Evolutionary conservation across 768 basidiomycete species (phyloP), one percentile per base, ranked within the genome.

Genomic region (Brasilioporus rufonigricans): DNA sequence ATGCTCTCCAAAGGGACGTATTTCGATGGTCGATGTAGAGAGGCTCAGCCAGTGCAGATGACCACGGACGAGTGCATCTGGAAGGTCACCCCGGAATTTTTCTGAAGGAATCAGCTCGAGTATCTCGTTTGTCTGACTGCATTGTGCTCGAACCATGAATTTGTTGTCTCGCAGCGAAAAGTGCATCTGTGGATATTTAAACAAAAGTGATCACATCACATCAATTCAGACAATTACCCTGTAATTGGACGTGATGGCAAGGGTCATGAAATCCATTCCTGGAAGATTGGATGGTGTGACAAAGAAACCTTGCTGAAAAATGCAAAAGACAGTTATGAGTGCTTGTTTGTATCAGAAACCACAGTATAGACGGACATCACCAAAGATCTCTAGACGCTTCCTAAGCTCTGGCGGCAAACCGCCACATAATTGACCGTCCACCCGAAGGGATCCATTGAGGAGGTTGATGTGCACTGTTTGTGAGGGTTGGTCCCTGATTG

Each of bases 1-100:
- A 2, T 51, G 11, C 11, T 32, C 33, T 8, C 59, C 29, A 0
- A 56, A 36, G 14, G 62, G 61, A 0, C 62, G 59, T 16, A 71
- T 57, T 29, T 71, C 71, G 2, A 71, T 61, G 12, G 43, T 38
- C 1, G 27, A 8, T 0, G 44, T 45, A 5, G 50, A 19, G 0
- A 67, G 36, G 29, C 64, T 56, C 11, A 71, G 47, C 68, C 68
- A 71, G 39, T 68, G 69, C 11, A 43, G 48, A 24, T 60, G 57
- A 7, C 16, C 50, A 1, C 48, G 6, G 14, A 72, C 1, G 27
- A 50, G 29, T 1, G 16, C 32, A 1, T n/a, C 29, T 0, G 70
- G 70, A 31, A 71, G 55, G 40, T 70, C 70, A 0, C 24, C 24
- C 16, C 1, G 9, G 4, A 70, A 44, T 13, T 19, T 53, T 0